phyloP scores from a whole-genome alignment of 345 rosid genomes.

The Erysimum cheiranthoides region DNA sequence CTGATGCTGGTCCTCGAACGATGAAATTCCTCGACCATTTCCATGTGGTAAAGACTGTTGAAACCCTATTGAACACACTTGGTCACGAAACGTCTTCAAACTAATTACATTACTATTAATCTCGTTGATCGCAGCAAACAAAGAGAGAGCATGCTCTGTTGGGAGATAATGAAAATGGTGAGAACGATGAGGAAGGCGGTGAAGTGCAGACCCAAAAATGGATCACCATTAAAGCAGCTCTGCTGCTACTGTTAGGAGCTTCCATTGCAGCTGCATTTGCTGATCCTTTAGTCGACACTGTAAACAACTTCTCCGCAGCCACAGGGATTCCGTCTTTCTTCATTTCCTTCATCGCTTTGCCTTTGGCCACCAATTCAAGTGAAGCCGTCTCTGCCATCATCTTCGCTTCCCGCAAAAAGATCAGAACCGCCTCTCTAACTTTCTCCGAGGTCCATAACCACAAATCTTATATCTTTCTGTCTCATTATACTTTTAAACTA shows the following conservation, averaged over 20 bases:
- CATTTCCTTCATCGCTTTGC: conserved; percentile 90
- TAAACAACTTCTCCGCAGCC: conserved; percentile 82
- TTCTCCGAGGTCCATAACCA: conserved; percentile 75
- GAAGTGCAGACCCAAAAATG: conserved; percentile 55
- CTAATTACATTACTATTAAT: no score
- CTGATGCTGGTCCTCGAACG: conserved; percentile 53
- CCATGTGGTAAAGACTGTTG: conserved; percentile 51
- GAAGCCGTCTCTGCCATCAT: conserved; percentile 95
- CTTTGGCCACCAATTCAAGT: conserved; percentile 92
- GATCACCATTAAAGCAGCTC: conserved; percentile 70
- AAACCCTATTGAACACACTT: neutral
- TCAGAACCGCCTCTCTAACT: conserved; percentile 82
- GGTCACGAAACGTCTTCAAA: conserved; percentile 20
- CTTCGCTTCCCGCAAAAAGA: conserved; percentile 80
- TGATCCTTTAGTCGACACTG: conserved; percentile 95
- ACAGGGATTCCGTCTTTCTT: conserved; percentile 97
- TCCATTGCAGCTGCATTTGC: conserved; percentile 89
- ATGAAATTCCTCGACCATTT: conserved; percentile 53
- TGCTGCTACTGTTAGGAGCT: conserved; percentile 75
- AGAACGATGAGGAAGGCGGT: conserved; percentile 56
- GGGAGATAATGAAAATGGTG: conserved; percentile 64
- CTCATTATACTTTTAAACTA: conserved; percentile 5
- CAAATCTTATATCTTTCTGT: neutral
- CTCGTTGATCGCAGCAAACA: conserved; percentile 58
- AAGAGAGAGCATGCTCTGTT: conserved; percentile 70